These are phyloP conservation scores for Monosporascus sp. DNA, from an alignment of 2,329 filamentous ascomycete genomes.

Conservation along the genomic window DNA sequence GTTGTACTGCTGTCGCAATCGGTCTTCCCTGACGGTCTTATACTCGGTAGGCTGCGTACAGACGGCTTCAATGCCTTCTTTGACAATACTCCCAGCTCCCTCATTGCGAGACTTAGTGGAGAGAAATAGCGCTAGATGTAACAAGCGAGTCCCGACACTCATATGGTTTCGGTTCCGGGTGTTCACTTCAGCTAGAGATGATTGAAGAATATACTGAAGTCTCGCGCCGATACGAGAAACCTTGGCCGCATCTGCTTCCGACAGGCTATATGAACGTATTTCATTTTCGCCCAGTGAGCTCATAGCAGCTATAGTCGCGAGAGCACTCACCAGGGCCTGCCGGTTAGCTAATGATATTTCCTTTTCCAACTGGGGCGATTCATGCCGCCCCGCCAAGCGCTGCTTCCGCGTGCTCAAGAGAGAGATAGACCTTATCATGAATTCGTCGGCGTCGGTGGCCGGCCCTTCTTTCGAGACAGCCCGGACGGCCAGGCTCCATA, in stretches of 20 bases:
- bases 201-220: conserved; percentile 24
- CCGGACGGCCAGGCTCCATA: conserved; percentile 37
- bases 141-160: conserved; percentile 11
- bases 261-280: conserved; percentile 7
- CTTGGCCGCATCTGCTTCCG: conserved; percentile 11
- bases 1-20: conserved; percentile 17
- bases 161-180: conserved; percentile 6
- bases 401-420: conserved; percentile 23
- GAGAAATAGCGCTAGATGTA: conserved; percentile 21
- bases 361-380: conserved; percentile 10
- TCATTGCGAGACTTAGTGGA: conserved; percentile 9
- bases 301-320: conserved; percentile 35
- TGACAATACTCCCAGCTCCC: conserved; percentile 7
- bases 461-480: conserved; percentile 26
- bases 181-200: conserved; percentile 21
- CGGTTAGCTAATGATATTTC: conserved; percentile 20
- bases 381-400: conserved; percentile 1
- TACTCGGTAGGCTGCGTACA: conserved; percentile 6
- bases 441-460: conserved; percentile 30
- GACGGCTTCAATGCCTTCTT: conserved; percentile 12
- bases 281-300: conserved; percentile 21
- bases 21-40: conserved; percentile 8
- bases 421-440: conserved; percentile 31
- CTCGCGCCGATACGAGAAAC: conserved; percentile 17
- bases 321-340: conserved; percentile 36